These are phyloP conservation scores for Trichoderma sp. DNA, from an alignment of 2,329 filamentous ascomycete species.

Conservation along the genomic window DNA sequence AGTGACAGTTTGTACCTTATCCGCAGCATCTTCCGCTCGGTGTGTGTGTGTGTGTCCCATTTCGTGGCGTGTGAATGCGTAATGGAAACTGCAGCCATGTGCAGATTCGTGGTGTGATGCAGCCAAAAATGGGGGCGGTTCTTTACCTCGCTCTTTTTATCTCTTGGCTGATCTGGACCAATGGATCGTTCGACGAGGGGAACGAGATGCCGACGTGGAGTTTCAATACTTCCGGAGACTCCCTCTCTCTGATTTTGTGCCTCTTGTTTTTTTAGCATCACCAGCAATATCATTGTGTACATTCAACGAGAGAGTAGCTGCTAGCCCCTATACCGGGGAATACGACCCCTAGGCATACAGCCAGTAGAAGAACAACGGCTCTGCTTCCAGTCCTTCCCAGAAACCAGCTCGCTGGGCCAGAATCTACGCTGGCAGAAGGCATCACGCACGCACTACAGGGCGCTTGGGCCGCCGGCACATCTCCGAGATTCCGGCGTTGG, in stretches of 20 bases:
- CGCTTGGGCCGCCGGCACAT: slow-evolving; percentile 18
- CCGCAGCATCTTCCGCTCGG: neutral
- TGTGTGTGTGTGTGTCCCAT: neutral
- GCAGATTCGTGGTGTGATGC: neutral
- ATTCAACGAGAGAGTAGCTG: too few relatives aligned
- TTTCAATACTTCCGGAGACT: neutral
- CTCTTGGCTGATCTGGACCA: neutral
- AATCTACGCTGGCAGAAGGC: neutral
- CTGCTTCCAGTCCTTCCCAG: neutral
- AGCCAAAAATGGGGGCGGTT: neutral
- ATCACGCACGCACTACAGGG: neutral
- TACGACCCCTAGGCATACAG: neutral
- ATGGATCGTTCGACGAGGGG: neutral
- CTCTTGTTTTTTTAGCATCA: neutral
- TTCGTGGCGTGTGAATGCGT: neutral
- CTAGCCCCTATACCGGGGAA: neutral
- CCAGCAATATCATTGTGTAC: neutral
- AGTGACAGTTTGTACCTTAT: neutral
- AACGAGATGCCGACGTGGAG: neutral
- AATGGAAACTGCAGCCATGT: neutral
- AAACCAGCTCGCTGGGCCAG: neutral
- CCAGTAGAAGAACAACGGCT: neutral
- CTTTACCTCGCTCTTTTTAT: neutral
- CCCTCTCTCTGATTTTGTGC: neutral
- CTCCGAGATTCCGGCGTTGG: slow-evolving; percentile 23